A percentile compares a stretch with the other conserved stretches of the same genome.
Conservation (phyloP, 148 eudicot genomes). For the Bassia scoparia region DNA sequence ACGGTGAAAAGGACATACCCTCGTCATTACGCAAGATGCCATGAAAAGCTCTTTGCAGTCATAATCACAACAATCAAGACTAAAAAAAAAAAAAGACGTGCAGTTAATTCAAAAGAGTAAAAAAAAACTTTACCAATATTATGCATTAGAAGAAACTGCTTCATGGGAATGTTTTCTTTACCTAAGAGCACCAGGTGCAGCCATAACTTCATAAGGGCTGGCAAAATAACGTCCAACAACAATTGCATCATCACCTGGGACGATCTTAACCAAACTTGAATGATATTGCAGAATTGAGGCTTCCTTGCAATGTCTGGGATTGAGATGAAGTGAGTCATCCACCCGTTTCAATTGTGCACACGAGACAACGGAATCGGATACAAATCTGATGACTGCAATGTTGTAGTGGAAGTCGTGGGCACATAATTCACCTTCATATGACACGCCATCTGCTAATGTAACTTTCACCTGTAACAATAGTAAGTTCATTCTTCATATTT, state of each 20-base stretch:
- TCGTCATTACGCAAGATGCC: constrained; percentile 1
- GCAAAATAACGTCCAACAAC: constrained; percentile 9
- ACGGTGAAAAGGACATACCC: not conserved
- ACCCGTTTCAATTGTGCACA: not conserved
- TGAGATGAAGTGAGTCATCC: constrained; percentile 2
- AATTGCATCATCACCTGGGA: not conserved
- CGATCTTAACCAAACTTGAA: not conserved
- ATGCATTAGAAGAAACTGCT: not conserved
- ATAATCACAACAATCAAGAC: constrained; percentile 19
- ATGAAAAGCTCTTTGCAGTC: constrained; percentile 9
- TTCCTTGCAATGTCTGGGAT: not conserved
- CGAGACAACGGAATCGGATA: not conserved
- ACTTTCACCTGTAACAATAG: constrained; percentile 14
- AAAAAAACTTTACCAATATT: not conserved
- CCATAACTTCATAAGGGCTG: constrained; percentile 7
- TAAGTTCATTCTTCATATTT: not conserved
- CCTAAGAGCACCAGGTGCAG: constrained; percentile 9
- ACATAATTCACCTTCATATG: not conserved
- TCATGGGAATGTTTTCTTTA: not conserved
- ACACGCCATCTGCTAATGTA: constrained; percentile 1
- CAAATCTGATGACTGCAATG: constrained; percentile 1
- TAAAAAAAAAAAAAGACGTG: not conserved
- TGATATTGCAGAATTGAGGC: not conserved
- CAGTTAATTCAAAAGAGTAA: not conserved
- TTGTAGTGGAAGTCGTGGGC: constrained; percentile 17